Evolutionary conservation across 2,329 filamentous ascomycete genomes (phyloP), one percentile per base, ranked within the genome.

Genomic region (Penicillium sp.): DNA sequence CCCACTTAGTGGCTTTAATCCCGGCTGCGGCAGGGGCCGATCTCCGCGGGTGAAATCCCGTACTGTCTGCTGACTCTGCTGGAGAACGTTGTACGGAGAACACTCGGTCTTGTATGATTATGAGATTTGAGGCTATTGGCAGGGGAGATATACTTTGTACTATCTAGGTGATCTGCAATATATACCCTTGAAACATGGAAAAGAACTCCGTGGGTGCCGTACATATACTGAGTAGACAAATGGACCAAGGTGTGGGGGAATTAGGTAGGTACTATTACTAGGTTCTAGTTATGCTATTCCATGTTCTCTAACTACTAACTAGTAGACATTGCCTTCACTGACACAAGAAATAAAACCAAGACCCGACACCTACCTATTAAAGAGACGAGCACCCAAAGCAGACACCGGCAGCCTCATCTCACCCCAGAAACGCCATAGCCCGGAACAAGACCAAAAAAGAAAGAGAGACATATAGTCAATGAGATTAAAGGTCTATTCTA

Each of bases 41-140:
- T 61, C 56, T 61, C 58, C 58, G 58, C 58, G 58, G 58, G 50
- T 30, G 30, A n/a, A 35, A 29, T 19, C 18, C 14, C 22, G 25
- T 42, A 42, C 28, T 35, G 22, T 25, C 22, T 25, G 22, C 22
- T 25, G 22, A 25, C 7, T 5, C 22, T 25, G 19, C 19, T 22
- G 7, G 7, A 25, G 22, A 25, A 25, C 22, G 6, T 22, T 25
- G 22, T 25, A 25, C 22, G 22, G 22, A 25, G 22, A 25, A 4
- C 8, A 3, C 22, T 25, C 22, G 22, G 22, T 6, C 6, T 3
- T 22, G 19, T 3, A 22, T 22, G 19, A 6, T n/a, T 22, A 22
- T 22, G 19, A 22, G 19, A 5, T 22, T 22, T 22, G 19, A 22
- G 19, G 19, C 19, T 22, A 22, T 22, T 22, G 3, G 19, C 19